Conservation (phyloP, 1,139 yeast species). For the Saccharomyces hybrid region DNA sequence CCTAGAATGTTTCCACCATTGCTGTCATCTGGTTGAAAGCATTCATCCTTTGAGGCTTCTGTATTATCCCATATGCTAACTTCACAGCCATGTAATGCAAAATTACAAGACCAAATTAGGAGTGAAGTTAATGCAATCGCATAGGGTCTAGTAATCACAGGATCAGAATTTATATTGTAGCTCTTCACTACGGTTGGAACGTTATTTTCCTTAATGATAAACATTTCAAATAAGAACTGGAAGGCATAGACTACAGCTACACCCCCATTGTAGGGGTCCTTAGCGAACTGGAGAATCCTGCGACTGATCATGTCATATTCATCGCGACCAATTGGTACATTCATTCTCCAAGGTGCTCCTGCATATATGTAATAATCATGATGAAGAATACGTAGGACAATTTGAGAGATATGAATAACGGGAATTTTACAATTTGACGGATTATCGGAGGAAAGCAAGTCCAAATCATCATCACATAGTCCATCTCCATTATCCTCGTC, state of each 20-base stretch:
- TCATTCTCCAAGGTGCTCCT: conserved; percentile 79
- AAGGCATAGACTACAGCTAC: conserved; percentile 57
- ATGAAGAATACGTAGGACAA: conserved; percentile 61
- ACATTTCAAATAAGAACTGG: conserved; percentile 53
- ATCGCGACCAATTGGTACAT: conserved; percentile 53
- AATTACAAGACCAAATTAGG: conserved; percentile 53
- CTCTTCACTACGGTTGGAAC: conserved; percentile 12
- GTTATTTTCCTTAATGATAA: conserved; percentile 36
- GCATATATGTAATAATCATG: conserved; percentile 72
- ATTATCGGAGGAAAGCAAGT: conserved; percentile 9
- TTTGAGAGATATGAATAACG: conserved; percentile 64
- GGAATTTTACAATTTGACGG: conserved; percentile 44
- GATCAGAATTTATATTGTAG: conserved; percentile 46
- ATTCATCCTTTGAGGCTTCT: conserved; percentile 16
- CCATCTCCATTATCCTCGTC: conserved; percentile 3
- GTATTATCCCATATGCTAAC: conserved; percentile 33
- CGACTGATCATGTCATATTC: conserved; percentile 48
- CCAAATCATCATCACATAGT: conserved; percentile 26
- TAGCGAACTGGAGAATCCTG: conserved; percentile 34
- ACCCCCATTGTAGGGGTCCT: conserved; percentile 33
- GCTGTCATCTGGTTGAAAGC: background rate
- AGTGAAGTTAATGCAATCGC: conserved; percentile 46
- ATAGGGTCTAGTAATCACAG: conserved; percentile 48
- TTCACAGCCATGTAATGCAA: conserved; percentile 50
- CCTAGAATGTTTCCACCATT: background rate